phyloP scores from a whole-genome alignment of 169 alveolate species.

The Plasmodium inui region DNA sequence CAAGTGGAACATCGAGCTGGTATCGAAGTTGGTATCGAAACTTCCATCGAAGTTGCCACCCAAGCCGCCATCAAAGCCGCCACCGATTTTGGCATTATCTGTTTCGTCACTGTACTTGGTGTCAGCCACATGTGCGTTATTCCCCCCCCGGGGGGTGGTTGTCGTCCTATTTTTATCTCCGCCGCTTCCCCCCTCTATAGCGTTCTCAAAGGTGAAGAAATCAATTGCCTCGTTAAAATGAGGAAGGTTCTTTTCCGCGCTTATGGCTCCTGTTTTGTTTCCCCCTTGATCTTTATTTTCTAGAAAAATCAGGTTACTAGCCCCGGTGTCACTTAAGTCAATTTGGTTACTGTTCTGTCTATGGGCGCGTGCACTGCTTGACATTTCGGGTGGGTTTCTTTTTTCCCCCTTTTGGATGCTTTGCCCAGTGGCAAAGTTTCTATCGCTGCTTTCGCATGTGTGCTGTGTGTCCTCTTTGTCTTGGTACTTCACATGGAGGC shows the following conservation, averaged over 20 bases:
- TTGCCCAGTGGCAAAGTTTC: neutral
- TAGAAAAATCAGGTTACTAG: neutral
- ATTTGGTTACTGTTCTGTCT: neutral
- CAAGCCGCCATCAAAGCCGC: no score
- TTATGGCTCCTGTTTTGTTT: neutral
- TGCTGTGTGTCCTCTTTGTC: neutral
- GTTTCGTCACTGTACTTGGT: neutral
- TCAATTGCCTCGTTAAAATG: neutral
- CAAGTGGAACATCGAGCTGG: neutral
- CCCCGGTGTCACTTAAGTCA: neutral
- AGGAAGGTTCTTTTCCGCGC: neutral
- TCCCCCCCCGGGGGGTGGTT: neutral
- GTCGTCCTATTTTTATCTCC: neutral
- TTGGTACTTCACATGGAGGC: conserved; percentile 24
- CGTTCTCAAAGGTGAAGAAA: conserved; percentile 2
- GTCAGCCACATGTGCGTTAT: neutral
- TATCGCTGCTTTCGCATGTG: neutral
- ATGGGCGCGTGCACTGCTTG: neutral
- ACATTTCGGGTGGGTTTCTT: neutral
- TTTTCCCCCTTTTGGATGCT: neutral
- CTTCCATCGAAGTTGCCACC: no score
- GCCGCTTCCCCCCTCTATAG: neutral
- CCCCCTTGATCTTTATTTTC: conserved; percentile 14
- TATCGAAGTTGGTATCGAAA: neutral
- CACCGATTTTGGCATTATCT: neutral